These are phyloP conservation scores for Xanthoconium purpureum DNA, from an alignment of 768 basidiomycete genomes.

Conservation along the genomic window DNA sequence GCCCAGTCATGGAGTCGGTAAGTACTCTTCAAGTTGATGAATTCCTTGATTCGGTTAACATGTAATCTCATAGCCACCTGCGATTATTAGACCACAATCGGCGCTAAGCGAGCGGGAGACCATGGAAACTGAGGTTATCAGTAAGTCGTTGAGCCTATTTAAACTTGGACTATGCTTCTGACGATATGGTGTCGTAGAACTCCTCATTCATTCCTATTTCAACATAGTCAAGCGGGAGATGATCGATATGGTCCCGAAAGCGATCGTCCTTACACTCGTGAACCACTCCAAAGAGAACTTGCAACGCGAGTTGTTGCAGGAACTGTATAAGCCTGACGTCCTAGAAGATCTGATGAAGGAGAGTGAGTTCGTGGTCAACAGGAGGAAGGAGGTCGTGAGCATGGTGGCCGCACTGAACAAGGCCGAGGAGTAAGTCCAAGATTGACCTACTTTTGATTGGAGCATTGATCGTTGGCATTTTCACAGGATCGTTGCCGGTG, in stretches of 20 bases:
- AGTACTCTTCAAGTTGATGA: slow-evolving; percentile 11
- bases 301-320: slow-evolving; percentile 90
- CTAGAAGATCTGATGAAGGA: slow-evolving; percentile 94
- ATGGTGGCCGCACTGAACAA: slow-evolving; percentile 96
- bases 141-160: slow-evolving; percentile 47
- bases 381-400: slow-evolving; percentile 89
- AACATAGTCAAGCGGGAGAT: slow-evolving; percentile 99
- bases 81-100: slow-evolving; percentile 83
- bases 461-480: slow-evolving; percentile 10
- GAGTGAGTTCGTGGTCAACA: slow-evolving; percentile 82
- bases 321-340: slow-evolving; percentile 96
- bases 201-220: slow-evolving; percentile 95
- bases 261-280: slow-evolving; percentile 87
- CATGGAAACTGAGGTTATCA: slow-evolving; percentile 99
- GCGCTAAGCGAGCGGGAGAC: slow-evolving; percentile 92
- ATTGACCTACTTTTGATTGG: neutral
- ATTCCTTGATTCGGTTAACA: slow-evolving; percentile 13
- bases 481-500: slow-evolving; percentile 61
- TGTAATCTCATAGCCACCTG: slow-evolving; percentile 57
- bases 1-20: slow-evolving; percentile 56
- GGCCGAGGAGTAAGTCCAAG: slow-evolving; percentile 88
- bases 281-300: slow-evolving; percentile 91
- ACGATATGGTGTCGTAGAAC: slow-evolving; percentile 48
- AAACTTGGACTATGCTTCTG: neutral
- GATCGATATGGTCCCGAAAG: slow-evolving; percentile 99